phyloP scores from a whole-genome alignment of 164 flowering plant genomes.

The Paratinospora sagittata region DNA sequence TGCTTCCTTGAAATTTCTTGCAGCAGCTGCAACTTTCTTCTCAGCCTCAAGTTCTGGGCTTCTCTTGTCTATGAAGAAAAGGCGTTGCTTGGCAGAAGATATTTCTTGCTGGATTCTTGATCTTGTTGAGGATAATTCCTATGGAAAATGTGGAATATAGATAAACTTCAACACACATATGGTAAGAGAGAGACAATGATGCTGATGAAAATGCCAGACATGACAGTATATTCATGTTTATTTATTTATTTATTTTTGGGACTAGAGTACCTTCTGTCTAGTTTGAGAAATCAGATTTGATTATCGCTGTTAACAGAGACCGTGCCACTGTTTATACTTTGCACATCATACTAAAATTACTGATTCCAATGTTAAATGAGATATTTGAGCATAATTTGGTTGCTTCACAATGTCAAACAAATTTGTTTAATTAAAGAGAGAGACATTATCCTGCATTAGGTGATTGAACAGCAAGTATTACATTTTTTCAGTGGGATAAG shows the following conservation, averaged over 20 bases:
- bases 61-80: conserved; percentile 65
- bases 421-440: no score
- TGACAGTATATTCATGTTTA: no score
- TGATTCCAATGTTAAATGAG: no score
- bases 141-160: conserved; percentile 8
- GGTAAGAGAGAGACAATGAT: no score
- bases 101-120: conserved; percentile 69
- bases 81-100: conserved; percentile 53
- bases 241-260: no score
- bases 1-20: conserved; percentile 87
- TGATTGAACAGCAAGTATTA: neutral
- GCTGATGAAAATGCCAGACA: no score
- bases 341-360: no score
- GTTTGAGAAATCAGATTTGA: neutral
- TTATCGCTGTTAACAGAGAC: neutral
- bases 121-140: conserved; percentile 66
- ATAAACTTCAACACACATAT: neutral
- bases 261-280: no score
- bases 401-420: neutral
- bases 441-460: neutral
- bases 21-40: conserved; percentile 75
- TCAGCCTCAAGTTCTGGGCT: conserved; percentile 76
- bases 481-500: neutral
- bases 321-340: no score
- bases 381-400: neutral